These are phyloP conservation scores for Schizopora paradoxa DNA, from an alignment of 1,284 basidiomycete species.

Conservation along the genomic window DNA sequence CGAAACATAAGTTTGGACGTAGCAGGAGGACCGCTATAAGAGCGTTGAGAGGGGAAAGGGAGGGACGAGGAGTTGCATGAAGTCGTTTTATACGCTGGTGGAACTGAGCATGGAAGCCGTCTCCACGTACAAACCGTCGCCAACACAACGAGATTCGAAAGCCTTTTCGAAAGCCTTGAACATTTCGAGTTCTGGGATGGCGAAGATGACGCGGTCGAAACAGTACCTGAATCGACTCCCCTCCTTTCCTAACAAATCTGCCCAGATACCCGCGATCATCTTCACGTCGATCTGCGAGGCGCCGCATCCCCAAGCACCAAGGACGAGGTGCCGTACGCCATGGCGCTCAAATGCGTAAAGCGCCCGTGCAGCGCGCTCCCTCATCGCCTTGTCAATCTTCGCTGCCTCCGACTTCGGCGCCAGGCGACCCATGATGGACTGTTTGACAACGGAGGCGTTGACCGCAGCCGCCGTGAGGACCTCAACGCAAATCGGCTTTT, in stretches of 20 bases:
- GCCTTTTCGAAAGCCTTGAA: conserved; percentile 42
- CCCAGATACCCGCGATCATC: conserved; percentile 54
- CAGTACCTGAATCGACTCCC: conserved; percentile 47
- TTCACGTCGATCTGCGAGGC: conserved; percentile 60
- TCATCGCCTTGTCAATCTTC: conserved; percentile 52
- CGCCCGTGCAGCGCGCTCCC: conserved; percentile 61
- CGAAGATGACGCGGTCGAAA: conserved; percentile 61
- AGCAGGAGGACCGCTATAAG: too few species aligned
- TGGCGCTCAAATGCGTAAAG: conserved; percentile 58
- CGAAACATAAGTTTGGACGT: too few species aligned
- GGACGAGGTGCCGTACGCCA: conserved; percentile 50
- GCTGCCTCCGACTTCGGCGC: conserved; percentile 32
- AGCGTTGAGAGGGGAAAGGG: too few species aligned
- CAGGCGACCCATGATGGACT: conserved; percentile 28
- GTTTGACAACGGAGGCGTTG: conserved; percentile 55
- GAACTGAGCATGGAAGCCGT: too few species aligned
- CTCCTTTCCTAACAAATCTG: conserved; percentile 43
- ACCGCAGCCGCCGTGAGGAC: conserved; percentile 64
- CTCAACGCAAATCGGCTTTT: conserved; percentile 50
- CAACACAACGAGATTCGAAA: conserved; percentile 26
- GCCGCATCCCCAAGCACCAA: conserved; percentile 72
- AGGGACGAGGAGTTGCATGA: too few species aligned
- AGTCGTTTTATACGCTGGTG: too few species aligned
- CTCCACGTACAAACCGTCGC: too few species aligned
- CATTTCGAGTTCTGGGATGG: conserved; percentile 51